These are phyloP conservation scores for Camellia oleifera DNA, from an alignment of 179 eudicot genomes.

Conservation along the genomic window DNA sequence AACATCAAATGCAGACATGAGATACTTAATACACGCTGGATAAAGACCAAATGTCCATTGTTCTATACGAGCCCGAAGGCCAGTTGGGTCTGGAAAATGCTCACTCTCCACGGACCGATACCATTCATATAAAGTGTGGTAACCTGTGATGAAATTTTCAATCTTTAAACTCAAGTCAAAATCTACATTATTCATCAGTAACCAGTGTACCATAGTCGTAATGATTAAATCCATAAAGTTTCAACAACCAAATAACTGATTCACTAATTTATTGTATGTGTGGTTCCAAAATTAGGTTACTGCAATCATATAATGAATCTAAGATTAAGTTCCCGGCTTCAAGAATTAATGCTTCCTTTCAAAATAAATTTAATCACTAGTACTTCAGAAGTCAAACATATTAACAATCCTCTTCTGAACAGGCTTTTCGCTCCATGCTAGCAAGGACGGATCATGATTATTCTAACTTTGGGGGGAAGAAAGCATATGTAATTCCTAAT, in stretches of 20 bases:
- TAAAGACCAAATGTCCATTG: constrained; percentile 98
- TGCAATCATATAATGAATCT: neutral
- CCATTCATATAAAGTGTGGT: constrained; percentile 96
- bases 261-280: constrained; percentile 15
- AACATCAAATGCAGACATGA: constrained; percentile 96
- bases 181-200: constrained; percentile 5
- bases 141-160: constrained; percentile 51
- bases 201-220: neutral
- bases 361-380: neutral
- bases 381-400: constrained; percentile 9
- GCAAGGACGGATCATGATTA: too few species aligned
- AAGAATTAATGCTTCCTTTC: neutral
- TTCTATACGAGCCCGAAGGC: constrained; percentile 91
- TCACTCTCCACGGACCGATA: constrained; percentile 88
- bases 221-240: constrained; percentile 5
- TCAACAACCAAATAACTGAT: neutral
- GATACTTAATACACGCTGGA: constrained; percentile 97
- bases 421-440: too few species aligned
- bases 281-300: neutral
- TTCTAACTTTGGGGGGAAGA: too few species aligned
- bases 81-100: constrained; percentile 98
- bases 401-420: too few species aligned
- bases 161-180: constrained; percentile 37
- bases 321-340: neutral
- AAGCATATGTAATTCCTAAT: too few species aligned